Conservation (phyloP, 169 alveolate species). For the Prorocentrum cordatum region DNA sequence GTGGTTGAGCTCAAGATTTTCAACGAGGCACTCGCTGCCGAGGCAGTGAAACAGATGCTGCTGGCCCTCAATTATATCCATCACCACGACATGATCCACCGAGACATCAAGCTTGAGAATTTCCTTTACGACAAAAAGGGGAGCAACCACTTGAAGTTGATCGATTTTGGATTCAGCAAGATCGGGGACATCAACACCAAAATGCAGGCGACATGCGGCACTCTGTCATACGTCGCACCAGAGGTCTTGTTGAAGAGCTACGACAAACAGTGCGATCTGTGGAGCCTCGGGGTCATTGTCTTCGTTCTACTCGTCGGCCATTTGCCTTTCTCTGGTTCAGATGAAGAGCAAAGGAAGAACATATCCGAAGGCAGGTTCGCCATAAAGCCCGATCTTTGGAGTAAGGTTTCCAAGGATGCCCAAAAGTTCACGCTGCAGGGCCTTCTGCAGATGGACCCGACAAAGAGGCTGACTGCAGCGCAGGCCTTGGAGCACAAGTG, state of each 20-base stretch:
- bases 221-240: conserved; percentile 81
- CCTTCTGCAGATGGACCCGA: too few species aligned
- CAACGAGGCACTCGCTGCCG: conserved; percentile 13
- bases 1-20: conserved; percentile 13
- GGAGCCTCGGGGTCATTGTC: conserved; percentile 78
- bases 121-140: conserved; percentile 76
- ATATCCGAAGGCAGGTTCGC: too few species aligned
- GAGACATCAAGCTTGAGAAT: conserved; percentile 82
- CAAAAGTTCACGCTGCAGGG: too few species aligned
- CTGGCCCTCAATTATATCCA: conserved; percentile 80
- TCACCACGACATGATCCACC: conserved; percentile 40
- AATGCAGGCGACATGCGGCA: conserved; percentile 72
- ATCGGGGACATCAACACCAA: conserved; percentile 54
- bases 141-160: conserved; percentile 74
- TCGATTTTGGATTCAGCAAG: conserved; percentile 79
- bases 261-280: conserved; percentile 75
- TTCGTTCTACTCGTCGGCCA: conserved; percentile 23
- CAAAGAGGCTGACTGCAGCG: too few species aligned
- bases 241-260: conserved; percentile 76
- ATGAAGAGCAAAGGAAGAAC: neutral
- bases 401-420: too few species aligned
- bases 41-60: conserved; percentile 74
- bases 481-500: too few species aligned
- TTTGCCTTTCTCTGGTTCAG: neutral
- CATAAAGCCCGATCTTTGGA: too few species aligned